These are phyloP conservation scores for Polymyxa betae DNA, from an alignment of 208 protist species.

Conservation along the genomic window DNA sequence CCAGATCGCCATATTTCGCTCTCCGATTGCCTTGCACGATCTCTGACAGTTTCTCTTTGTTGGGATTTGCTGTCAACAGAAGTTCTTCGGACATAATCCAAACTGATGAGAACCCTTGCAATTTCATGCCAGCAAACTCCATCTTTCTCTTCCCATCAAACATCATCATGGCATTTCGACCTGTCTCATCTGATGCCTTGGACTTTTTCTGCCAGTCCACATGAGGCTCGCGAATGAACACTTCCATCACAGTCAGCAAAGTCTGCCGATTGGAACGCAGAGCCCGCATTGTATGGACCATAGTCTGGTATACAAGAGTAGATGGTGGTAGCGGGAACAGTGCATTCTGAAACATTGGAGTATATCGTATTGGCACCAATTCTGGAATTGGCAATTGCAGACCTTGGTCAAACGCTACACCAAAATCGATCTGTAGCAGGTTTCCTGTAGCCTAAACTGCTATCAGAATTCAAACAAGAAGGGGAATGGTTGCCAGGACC, in stretches of 20 bases:
- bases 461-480: conserved; percentile 7
- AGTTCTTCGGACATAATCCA: conserved; percentile 45
- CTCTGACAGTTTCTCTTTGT: neutral
- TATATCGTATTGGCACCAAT: conserved; percentile 65
- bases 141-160: neutral
- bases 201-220: conserved; percentile 33
- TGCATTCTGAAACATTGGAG: conserved; percentile 22
- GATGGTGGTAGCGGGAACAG: neutral
- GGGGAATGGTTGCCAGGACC: neutral
- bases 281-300: neutral
- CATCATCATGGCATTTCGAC: neutral
- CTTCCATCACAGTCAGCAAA: conserved; percentile 53
- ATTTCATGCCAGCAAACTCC: neutral
- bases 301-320: neutral
- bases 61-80: neutral
- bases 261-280: neutral
- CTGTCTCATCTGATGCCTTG: neutral
- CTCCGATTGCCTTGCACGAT: neutral
- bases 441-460: conserved; percentile 53
- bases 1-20: neutral
- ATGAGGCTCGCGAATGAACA: conserved; percentile 58
- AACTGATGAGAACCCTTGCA: neutral
- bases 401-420: conserved; percentile 69
- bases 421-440: conserved; percentile 68
- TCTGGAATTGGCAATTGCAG: conserved; percentile 45